Conservation (phyloP, 306 rosid genomes). For the Sicyos baderoa region DNA sequence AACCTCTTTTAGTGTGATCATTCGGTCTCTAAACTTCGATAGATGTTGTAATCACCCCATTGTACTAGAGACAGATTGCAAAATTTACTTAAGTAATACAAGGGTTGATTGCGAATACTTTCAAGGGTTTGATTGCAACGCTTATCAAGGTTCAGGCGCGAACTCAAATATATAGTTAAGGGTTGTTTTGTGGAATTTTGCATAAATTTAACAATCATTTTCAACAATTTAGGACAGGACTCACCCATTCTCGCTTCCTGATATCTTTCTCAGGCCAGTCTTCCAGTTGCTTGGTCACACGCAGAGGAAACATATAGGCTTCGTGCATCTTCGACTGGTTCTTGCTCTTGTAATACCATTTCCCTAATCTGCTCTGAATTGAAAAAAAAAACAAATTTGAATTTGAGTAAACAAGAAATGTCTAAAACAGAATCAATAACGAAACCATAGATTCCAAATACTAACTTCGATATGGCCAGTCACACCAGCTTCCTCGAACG, state of each 20-base stretch:
- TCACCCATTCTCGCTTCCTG: slow-evolving; percentile 70
- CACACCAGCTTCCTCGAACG: slow-evolving; percentile 88
- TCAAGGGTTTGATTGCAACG: no score
- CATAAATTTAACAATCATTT: no score
- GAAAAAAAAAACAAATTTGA: slow-evolving; percentile 3
- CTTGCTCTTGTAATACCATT: slow-evolving; percentile 74
- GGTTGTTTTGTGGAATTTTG: no score
- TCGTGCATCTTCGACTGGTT: slow-evolving; percentile 49
- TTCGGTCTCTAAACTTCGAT: no score
- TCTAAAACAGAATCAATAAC: not conserved
- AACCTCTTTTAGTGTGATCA: no score
- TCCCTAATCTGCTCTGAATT: slow-evolving; percentile 50
- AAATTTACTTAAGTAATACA: no score
- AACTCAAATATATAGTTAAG: no score
- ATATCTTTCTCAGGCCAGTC: slow-evolving; percentile 68
- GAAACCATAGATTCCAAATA: slow-evolving; percentile 20
- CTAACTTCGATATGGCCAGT: slow-evolving; percentile 62
- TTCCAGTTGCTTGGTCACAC: slow-evolving; percentile 51
- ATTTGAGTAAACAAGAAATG: not conserved
- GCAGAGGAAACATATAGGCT: slow-evolving; percentile 77
- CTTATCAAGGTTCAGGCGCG: no score
- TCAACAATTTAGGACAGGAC: slow-evolving; percentile 16
- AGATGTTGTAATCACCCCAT: no score
- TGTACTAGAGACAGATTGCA: no score
- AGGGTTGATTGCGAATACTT: no score